A percentile compares a stretch with the other conserved stretches of the same genome.
Conservation (phyloP, 805 yeast species). For the Candida parachauliodes region DNA sequence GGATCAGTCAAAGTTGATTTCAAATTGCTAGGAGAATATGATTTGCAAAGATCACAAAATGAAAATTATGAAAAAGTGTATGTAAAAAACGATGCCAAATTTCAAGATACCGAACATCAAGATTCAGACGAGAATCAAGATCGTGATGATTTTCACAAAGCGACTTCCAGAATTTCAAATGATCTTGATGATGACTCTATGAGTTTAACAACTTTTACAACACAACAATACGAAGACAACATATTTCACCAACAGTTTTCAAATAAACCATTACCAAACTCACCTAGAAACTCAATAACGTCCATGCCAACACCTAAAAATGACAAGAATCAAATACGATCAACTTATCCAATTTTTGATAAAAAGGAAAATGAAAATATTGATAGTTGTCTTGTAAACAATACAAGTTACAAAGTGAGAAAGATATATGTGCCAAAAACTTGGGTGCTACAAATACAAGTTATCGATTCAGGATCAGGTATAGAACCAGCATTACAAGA, state of each 20-base stretch:
- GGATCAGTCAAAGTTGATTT: constrained; percentile 71
- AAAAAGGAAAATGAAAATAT: too few relatives aligned
- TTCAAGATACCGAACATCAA: neutral
- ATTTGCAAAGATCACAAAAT: constrained; percentile 40
- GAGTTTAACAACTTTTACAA: constrained; percentile 32
- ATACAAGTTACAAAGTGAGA: constrained; percentile 31
- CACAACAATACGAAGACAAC: constrained; percentile 35
- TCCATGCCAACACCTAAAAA: neutral
- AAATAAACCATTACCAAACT: constrained; percentile 4
- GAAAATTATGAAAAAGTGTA: constrained; percentile 46
- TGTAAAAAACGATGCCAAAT: constrained; percentile 22
- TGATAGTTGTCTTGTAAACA: too few relatives aligned
- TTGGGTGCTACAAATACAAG: constrained; percentile 64
- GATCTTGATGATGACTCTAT: constrained; percentile 16
- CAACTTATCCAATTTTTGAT: too few relatives aligned
- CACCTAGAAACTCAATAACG: neutral
- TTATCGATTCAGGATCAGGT: constrained; percentile 53
- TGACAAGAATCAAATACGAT: too few relatives aligned
- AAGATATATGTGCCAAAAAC: constrained; percentile 35
- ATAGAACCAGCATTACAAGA: constrained; percentile 41
- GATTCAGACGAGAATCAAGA: neutral
- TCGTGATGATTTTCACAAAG: neutral
- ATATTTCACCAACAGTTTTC: constrained; percentile 37
- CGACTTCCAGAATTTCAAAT: neutral
- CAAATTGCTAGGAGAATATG: constrained; percentile 66